Conservation (phyloP, 2,329 filamentous ascomycete genomes). For the Colletotrichum incanum region DNA sequence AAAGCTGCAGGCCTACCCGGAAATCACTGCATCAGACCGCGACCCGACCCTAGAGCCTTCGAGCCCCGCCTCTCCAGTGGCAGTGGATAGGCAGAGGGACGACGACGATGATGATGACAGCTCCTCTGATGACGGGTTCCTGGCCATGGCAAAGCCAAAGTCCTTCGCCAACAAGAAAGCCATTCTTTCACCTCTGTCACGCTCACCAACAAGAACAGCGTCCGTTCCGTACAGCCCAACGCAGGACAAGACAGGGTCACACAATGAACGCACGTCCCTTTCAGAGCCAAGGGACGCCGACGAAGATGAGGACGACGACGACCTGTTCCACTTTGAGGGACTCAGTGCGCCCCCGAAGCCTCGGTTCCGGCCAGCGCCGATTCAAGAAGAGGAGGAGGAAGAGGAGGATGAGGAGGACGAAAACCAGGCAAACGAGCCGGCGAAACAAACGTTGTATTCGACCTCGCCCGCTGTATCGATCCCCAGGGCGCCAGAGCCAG, state of each 20-base stretch:
- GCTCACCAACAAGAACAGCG: slow-evolving; percentile 31
- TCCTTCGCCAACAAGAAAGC: slow-evolving; percentile 50
- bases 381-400: slow-evolving; percentile 56
- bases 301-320: slow-evolving; percentile 50
- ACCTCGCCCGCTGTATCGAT: slow-evolving; percentile 63
- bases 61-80: background rate
- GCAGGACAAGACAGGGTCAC: slow-evolving; percentile 12
- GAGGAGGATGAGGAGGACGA: slow-evolving; percentile 50
- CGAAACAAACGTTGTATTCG: slow-evolving; percentile 54
- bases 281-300: slow-evolving; percentile 30
- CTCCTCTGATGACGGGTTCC: slow-evolving; percentile 59
- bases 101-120: slow-evolving; percentile 47
- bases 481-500: slow-evolving; percentile 48
- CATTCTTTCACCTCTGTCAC: slow-evolving; percentile 37
- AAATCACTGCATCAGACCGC: background rate
- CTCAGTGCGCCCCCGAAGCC: slow-evolving; percentile 51
- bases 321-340: slow-evolving; percentile 64
- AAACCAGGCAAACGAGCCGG: slow-evolving; percentile 32
- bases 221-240: slow-evolving; percentile 28
- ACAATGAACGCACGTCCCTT: background rate
- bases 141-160: slow-evolving; percentile 57
- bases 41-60: background rate
- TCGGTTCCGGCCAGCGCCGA: slow-evolving; percentile 46
- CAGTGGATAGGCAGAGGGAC: background rate
- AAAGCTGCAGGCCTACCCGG: slow-evolving; percentile 4